A percentile compares a stretch with the other conserved stretches of the same genome.
phyloP scores from a whole-genome alignment of 331 rosid species.

The Dryas integrifolia region DNA sequence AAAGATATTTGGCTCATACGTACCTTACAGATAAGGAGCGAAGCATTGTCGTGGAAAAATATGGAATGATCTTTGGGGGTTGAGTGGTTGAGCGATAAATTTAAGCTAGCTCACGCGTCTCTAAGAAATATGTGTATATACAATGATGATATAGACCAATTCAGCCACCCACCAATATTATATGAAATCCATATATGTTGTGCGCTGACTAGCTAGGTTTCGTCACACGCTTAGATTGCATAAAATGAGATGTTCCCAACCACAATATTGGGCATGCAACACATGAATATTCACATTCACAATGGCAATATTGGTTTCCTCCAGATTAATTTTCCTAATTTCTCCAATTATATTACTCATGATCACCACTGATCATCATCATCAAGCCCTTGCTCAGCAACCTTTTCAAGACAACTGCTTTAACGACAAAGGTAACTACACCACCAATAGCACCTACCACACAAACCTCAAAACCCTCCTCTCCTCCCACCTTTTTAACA shows the following conservation, averaged over 20 bases:
- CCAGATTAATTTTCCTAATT: background rate
- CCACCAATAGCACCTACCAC: background rate
- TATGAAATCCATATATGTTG: background rate
- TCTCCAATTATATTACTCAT: background rate
- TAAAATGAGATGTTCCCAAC: background rate
- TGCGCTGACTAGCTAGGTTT: background rate
- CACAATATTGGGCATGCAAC: no score
- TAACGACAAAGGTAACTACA: conserved; percentile 1
- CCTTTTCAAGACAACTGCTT: background rate
- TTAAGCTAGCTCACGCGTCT: no score
- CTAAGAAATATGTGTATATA: no score
- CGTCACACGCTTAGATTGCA: background rate
- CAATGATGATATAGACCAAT: no score
- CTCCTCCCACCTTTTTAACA: conserved; percentile 1
- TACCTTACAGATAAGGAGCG: no score
- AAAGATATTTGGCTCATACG: no score
- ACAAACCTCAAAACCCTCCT: conserved; percentile 5
- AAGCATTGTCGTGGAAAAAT: no score
- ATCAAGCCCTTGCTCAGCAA: background rate
- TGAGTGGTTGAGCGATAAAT: no score
- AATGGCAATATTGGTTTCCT: background rate
- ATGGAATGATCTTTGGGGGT: no score
- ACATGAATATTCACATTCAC: background rate
- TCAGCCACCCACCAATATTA: background rate
- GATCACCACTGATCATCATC: background rate